Conservation (phyloP, 179 eudicot species). For the Camellia oleifera region DNA sequence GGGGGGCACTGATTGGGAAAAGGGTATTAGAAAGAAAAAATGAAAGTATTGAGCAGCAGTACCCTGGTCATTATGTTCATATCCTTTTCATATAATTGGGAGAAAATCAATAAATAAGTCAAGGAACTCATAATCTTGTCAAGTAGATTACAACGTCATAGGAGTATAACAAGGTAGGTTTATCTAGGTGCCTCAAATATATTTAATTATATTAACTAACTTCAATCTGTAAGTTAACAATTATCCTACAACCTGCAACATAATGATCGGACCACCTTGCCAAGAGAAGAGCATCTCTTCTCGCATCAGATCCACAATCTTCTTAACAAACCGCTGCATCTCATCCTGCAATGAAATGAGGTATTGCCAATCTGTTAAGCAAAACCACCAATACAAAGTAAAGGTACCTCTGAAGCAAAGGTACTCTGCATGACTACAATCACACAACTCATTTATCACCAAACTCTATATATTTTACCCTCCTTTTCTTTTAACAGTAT, state of each 20-base stretch:
- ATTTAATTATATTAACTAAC: not conserved
- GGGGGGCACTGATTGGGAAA: not conserved
- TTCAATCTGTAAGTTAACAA: not conserved
- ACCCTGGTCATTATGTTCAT: not conserved
- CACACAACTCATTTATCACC: no score
- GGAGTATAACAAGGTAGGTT: not conserved
- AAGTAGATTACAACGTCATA: not conserved
- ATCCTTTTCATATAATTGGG: not conserved
- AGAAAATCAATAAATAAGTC: not conserved
- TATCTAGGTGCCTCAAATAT: not conserved
- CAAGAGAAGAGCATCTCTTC: constrained; percentile 81
- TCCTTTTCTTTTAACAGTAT: no score
- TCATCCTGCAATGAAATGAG: constrained; percentile 53
- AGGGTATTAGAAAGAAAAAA: constrained; percentile 1
- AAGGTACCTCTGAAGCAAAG: no score
- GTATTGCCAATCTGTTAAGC: constrained; percentile 5
- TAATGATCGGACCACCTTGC: constrained; percentile 98
- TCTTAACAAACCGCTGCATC: constrained; percentile 83
- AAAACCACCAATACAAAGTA: constrained; percentile 3
- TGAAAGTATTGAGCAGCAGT: not conserved
- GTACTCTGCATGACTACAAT: no score
- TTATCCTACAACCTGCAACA: constrained; percentile 74
- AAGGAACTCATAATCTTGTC: not conserved
- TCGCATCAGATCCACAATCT: constrained; percentile 85
- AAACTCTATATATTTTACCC: no score